phyloP scores from a whole-genome alignment of 257 asterid genomes.

The Nyctanthes arbortristis region DNA sequence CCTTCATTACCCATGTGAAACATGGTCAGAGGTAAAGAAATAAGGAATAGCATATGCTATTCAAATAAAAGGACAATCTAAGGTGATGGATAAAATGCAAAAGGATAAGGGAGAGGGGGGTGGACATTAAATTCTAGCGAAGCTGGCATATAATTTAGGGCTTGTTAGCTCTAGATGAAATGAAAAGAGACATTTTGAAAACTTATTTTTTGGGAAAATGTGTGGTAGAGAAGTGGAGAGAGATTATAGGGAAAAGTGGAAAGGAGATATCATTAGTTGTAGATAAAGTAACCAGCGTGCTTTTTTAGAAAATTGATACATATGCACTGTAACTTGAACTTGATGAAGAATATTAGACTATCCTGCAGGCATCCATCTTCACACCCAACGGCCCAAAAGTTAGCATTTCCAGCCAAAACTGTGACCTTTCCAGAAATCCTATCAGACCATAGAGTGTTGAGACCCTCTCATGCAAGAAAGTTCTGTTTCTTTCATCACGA shows the following conservation, averaged over 20 bases:
- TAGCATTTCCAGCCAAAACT: constrained; percentile 91
- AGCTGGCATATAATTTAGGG: background rate
- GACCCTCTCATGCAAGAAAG: constrained; percentile 63
- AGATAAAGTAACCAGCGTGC: background rate
- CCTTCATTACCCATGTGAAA: background rate
- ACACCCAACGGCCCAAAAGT: constrained; percentile 98
- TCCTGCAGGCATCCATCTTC: constrained; percentile 99
- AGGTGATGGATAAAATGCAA: background rate
- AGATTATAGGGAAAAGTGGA: too few species aligned
- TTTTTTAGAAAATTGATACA: background rate
- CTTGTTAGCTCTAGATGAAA: too few species aligned
- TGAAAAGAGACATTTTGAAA: background rate
- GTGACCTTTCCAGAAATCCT: constrained; percentile 84
- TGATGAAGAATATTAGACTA: constrained; percentile 22
- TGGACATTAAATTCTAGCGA: background rate
- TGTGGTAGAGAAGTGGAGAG: too few species aligned
- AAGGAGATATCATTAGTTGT: background rate
- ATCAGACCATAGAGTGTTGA: constrained; percentile 85
- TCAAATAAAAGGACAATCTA: background rate
- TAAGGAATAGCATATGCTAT: background rate
- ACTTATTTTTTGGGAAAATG: too few species aligned
- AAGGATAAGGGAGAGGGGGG: background rate
- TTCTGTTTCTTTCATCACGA: constrained; percentile 74
- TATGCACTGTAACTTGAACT: background rate
- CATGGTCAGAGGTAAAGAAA: background rate